These are phyloP conservation scores for Puccinellia tenuiflora DNA, from an alignment of 176 grass and related monocot genomes.

Conservation along the genomic window DNA sequence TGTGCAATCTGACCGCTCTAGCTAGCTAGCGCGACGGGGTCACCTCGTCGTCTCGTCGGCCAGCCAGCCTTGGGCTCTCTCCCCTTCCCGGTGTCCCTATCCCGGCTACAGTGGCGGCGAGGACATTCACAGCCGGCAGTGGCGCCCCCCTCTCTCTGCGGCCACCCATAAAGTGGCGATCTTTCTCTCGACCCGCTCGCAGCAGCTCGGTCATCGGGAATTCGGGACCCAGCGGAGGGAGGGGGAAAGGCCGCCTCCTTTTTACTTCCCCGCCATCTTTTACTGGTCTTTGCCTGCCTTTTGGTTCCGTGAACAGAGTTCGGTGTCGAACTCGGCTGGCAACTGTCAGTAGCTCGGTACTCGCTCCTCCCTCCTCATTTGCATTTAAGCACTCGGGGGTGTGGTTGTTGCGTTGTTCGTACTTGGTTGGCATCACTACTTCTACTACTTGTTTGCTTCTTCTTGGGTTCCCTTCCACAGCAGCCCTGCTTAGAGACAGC, in stretches of 20 bases:
- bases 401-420: constrained; percentile 45
- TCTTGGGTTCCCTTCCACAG: constrained; percentile 4
- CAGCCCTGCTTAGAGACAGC: too few relatives aligned
- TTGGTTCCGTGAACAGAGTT: constrained; percentile 27
- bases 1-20: constrained; percentile 34
- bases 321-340: constrained; percentile 30
- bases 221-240: constrained; percentile 20
- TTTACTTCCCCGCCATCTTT: constrained; percentile 27
- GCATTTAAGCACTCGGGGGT: constrained; percentile 28
- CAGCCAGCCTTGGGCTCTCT: neutral
- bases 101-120: constrained; percentile 35
- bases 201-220: neutral
- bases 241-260: constrained; percentile 20
- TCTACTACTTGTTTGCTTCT: constrained; percentile 8
- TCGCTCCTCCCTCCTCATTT: constrained; percentile 25
- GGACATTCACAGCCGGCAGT: constrained; percentile 28
- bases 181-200: constrained; percentile 41
- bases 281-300: constrained; percentile 33
- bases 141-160: constrained; percentile 28
- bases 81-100: neutral
- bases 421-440: constrained; percentile 32
- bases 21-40: neutral
- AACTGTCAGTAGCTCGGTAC: constrained; percentile 36
- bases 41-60: neutral
- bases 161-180: constrained; percentile 34